These are phyloP conservation scores for Claviceps sp. DNA, from an alignment of 2,329 filamentous ascomycete species.

Conservation along the genomic window DNA sequence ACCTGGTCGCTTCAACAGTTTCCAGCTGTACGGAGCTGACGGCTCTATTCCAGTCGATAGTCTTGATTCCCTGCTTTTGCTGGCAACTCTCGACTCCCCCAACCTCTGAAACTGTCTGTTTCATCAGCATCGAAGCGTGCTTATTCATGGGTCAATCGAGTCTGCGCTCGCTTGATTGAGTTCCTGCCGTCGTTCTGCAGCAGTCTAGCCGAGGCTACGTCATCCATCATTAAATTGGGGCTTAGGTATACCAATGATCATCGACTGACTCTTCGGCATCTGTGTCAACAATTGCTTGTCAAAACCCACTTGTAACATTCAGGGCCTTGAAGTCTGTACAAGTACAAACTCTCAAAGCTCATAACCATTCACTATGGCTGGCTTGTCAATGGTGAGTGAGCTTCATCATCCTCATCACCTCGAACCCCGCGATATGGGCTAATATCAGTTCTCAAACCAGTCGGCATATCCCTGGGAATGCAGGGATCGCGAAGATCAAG, in stretches of 20 bases:
- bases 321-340: neutral
- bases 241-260: neutral
- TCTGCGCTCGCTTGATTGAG: neutral
- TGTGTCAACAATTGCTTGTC: neutral
- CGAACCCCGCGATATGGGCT: neutral
- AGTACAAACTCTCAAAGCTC: neutral
- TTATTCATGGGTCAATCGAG: neutral
- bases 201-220: neutral
- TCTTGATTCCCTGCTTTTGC: too few species aligned
- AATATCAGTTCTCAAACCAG: constrained; percentile 8
- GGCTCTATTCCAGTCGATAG: too few species aligned
- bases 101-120: neutral
- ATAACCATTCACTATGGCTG: neutral
- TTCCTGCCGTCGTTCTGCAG: neutral
- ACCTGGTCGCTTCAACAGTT: too few species aligned
- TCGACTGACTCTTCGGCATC: neutral
- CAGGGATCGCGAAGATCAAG: constrained; percentile 38
- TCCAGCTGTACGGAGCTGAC: too few species aligned
- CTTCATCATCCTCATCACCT: neutral
- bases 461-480: constrained; percentile 33
- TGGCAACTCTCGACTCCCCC: neutral
- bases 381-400: neutral
- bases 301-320: neutral
- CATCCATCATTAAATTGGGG: neutral
- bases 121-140: neutral